Base-by-base conservation (phyloP, 805 yeast species). In the Kregervanrija pseudodelftensis region DNA sequence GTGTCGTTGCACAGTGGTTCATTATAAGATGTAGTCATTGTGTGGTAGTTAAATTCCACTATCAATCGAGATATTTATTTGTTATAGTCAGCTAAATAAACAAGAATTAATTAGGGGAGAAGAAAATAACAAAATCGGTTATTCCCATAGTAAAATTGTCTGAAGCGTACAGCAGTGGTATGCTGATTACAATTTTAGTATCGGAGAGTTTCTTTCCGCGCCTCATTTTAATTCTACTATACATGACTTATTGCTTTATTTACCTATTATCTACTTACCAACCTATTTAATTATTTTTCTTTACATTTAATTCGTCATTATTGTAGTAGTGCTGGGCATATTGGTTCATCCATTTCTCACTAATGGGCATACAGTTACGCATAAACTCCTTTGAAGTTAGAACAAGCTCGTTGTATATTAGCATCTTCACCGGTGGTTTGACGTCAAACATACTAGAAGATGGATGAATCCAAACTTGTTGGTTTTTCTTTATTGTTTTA, bases 361-460 rank as follows among this genome's bases (percentile, higher is more conserved):
- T 79, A 3, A 85, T 69, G 0, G 88, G 77, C 62, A 85, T 76
- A 56, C 89, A 80, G 52, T 82, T 82, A 46, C 90, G 73, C 88
- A 93, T 86, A 62, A 80, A 91, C 65, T 90, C 97, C 59, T 82
- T 86, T 22, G 88, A 76, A 0, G 99, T 91, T 40, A 85, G 63
- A 41, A 91, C 83, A 54, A 91, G 67, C 49, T 91, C 95, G 56
- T 89, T 88, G 60, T 87, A 93, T 12, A 91, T 67, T 5, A 93
- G 69, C 43, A 77, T 68, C 50, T 77, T 82, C 3, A 90, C 82
- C 0, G 89, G 90, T 15, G 93, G 95, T 47, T 78, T 80, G 11
- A 67, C 65, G 11, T 70, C 67, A 55, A 76, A 79, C 30, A 91
- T 58, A 0, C 81, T 77, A 0, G 95, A 85, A 0, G 95, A 82